Evolutionary conservation across 2,329 filamentous ascomycete genomes (phyloP).

Genomic region (Beauveria asiatica): DNA sequence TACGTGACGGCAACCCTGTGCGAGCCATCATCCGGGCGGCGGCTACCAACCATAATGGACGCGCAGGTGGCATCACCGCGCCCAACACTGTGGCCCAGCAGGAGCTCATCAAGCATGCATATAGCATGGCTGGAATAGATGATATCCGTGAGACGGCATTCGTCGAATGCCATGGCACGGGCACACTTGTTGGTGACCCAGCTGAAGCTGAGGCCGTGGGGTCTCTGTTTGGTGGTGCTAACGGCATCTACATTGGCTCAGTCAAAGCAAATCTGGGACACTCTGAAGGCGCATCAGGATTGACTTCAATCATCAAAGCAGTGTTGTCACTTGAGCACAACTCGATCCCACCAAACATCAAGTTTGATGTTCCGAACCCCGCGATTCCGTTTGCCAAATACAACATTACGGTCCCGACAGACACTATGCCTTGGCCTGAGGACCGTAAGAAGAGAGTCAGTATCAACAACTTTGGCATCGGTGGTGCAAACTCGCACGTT

Average conservation of each 20-base stretch:
- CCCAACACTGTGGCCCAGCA: conserved; percentile 30
- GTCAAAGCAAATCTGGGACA: conserved; percentile 34
- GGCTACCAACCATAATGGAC: conserved; percentile 30
- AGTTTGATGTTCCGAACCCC: conserved; percentile 13
- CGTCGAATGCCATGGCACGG: conserved; percentile 37
- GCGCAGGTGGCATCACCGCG: conserved; percentile 28
- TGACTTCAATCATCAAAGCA: conserved; percentile 24
- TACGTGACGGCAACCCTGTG: conserved; percentile 34
- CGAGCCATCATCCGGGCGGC: conserved; percentile 27
- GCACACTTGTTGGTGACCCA: conserved; percentile 35
- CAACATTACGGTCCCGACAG: neutral
- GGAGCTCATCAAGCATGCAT: conserved; percentile 30
- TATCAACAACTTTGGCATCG: conserved; percentile 17
- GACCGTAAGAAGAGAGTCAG: conserved; percentile 8
- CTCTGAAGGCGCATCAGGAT: conserved; percentile 26
- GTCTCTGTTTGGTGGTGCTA: conserved; percentile 20
- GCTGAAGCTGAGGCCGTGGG: conserved; percentile 30
- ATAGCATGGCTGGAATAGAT: conserved; percentile 22
- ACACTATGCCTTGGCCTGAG: neutral
- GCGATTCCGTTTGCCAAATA: conserved; percentile 12
- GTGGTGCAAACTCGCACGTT: conserved; percentile 15
- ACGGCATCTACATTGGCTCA: conserved; percentile 21
- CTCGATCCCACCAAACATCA: conserved; percentile 14
- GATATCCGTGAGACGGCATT: conserved; percentile 18
- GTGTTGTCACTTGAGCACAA: conserved; percentile 17